phyloP scores from a whole-genome alignment of 768 basidiomycete species.

The Candolleomyces efflorescens region DNA sequence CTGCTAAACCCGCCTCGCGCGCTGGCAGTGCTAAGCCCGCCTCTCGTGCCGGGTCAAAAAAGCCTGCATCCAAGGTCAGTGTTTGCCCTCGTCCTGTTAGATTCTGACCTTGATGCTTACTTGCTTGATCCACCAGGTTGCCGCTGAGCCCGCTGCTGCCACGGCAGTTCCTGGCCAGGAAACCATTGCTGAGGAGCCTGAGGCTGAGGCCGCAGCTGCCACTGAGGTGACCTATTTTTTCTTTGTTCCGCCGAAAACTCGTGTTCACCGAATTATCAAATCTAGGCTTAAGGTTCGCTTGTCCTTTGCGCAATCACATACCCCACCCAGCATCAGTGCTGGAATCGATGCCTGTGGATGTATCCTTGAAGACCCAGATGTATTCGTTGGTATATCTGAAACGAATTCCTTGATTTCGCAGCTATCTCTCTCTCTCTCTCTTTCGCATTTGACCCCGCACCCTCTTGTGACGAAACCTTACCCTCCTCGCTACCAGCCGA shows the following conservation, averaged over 20 bases:
- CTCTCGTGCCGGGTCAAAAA: constrained; percentile 56
- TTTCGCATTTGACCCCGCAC: not conserved
- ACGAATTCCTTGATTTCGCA: not conserved
- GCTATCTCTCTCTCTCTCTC: not conserved
- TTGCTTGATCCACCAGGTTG: constrained; percentile 26
- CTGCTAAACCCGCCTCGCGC: constrained; percentile 39
- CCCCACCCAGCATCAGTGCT: not conserved
- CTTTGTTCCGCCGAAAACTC: constrained; percentile 2
- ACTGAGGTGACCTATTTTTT: constrained; percentile 11
- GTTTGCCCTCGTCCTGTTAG: not conserved
- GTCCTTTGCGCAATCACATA: not conserved
- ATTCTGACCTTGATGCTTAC: constrained; percentile 5
- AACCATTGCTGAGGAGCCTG: constrained; percentile 56
- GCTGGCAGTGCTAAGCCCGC: constrained; percentile 43
- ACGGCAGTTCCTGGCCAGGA: constrained; percentile 32
- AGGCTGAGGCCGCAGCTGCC: constrained; percentile 36
- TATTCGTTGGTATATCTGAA: not conserved
- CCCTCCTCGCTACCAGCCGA: too few relatives aligned
- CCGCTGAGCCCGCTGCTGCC: constrained; percentile 35
- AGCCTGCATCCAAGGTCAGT: constrained; percentile 60
- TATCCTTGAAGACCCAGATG: not conserved
- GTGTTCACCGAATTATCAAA: not conserved
- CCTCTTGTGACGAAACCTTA: not conserved
- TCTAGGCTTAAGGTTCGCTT: not conserved
- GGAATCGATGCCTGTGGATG: not conserved